These are phyloP conservation scores for Claviceps humidiphila DNA, from an alignment of 2,329 filamentous ascomycete species.

Conservation along the genomic window DNA sequence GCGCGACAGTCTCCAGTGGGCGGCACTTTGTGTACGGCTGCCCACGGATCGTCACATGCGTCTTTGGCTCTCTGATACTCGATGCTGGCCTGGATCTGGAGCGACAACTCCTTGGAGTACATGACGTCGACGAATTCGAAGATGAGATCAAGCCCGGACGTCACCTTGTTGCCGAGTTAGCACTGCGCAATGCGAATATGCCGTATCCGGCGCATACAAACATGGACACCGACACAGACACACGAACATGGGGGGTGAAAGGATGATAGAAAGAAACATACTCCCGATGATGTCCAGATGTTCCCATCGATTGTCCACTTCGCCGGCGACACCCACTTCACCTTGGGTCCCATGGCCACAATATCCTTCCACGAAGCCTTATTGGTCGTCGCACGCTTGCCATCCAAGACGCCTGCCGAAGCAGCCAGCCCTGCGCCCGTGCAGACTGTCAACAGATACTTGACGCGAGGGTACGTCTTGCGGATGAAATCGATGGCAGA, in stretches of 20 bases:
- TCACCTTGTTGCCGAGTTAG: conserved; percentile 5
- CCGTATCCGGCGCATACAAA: not conserved
- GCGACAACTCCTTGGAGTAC: conserved; percentile 4
- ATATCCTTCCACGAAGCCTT: conserved; percentile 41
- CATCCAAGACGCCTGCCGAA: conserved; percentile 43
- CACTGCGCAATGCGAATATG: not conserved
- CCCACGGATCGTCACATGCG: conserved; percentile 10
- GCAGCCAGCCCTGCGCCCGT: conserved; percentile 48
- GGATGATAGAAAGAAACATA: conserved; percentile 11
- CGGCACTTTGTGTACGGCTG: conserved; percentile 5
- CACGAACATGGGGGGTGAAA: conserved; percentile 6
- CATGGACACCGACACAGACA: not conserved
- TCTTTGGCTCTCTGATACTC: conserved; percentile 8
- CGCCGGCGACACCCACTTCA: conserved; percentile 45
- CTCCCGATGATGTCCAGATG: conserved; percentile 50
- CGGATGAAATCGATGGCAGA: conserved; percentile 27
- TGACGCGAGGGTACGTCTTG: conserved; percentile 29
- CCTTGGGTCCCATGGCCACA: conserved; percentile 29
- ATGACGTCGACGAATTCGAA: conserved; percentile 9
- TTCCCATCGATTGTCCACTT: conserved; percentile 53
- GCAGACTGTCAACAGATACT: conserved; percentile 51
- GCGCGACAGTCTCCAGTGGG: conserved; percentile 4
- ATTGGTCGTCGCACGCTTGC: conserved; percentile 49
- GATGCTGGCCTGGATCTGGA: conserved; percentile 4
- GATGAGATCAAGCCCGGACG: conserved; percentile 9